phyloP scores from a whole-genome alignment of 2,329 filamentous ascomycete species.

The Parastagonospora avenae region DNA sequence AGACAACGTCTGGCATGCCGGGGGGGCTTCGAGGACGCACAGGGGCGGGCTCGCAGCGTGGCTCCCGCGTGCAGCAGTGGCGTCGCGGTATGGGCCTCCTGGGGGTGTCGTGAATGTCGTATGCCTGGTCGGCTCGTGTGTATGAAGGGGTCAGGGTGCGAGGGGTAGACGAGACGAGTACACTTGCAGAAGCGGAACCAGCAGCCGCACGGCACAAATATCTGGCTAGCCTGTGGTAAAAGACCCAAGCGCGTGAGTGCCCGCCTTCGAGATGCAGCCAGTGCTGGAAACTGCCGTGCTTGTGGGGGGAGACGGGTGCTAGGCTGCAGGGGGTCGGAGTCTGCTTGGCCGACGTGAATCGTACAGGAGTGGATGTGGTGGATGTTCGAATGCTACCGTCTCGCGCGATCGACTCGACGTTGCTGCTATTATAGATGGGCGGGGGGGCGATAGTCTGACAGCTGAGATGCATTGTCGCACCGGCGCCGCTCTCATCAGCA shows the following conservation, averaged over 20 bases:
- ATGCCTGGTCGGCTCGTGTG: slow-evolving; percentile 17
- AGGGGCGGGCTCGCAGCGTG: slow-evolving; percentile 38
- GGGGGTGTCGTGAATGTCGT: slow-evolving; percentile 18
- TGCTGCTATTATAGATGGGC: slow-evolving; percentile 21
- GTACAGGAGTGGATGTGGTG: slow-evolving; percentile 16
- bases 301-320: slow-evolving; percentile 34
- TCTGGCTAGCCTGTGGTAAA: slow-evolving; percentile 17
- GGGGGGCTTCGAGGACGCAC: slow-evolving; percentile 25
- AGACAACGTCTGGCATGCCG: slow-evolving; percentile 40
- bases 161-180: slow-evolving; percentile 31
- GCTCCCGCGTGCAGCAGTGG: slow-evolving; percentile 44
- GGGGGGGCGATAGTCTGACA: slow-evolving; percentile 18
- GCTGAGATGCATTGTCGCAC: slow-evolving; percentile 17
- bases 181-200: slow-evolving; percentile 36
- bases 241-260: slow-evolving; percentile 29
- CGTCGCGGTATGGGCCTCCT: slow-evolving; percentile 25
- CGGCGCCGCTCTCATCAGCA: slow-evolving; percentile 24
- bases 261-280: slow-evolving; percentile 32
- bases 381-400: slow-evolving; percentile 15
- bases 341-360: slow-evolving; percentile 23
- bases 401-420: slow-evolving; percentile 13
- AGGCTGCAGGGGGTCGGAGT: slow-evolving; percentile 28
- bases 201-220: slow-evolving; percentile 24
- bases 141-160: slow-evolving; percentile 33
- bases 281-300: slow-evolving; percentile 46